These are phyloP conservation scores for Cyberlindnera mycetangii DNA, from an alignment of 805 yeast species.

Conservation along the genomic window DNA sequence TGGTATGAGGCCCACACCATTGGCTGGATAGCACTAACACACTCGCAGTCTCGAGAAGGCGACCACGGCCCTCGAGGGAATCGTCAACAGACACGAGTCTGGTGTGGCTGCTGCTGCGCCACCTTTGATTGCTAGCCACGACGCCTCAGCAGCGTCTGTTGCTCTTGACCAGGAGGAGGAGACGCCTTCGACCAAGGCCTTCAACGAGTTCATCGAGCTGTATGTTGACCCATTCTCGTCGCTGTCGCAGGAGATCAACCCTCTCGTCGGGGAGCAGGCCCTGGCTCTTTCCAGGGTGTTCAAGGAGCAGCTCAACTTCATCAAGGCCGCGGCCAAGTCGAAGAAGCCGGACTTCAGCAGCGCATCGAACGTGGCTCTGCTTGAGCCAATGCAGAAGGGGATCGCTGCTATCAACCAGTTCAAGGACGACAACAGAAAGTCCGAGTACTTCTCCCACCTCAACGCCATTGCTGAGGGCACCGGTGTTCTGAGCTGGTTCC, in stretches of 20 bases:
- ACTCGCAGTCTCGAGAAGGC: slow-evolving; percentile 27
- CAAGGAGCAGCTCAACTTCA: slow-evolving; percentile 51
- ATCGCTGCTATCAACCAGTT: slow-evolving; percentile 56
- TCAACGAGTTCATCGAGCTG: slow-evolving; percentile 50
- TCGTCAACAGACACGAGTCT: slow-evolving; percentile 22
- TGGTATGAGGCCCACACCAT: background rate
- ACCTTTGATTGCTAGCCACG: slow-evolving; percentile 12
- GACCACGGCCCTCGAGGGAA: slow-evolving; percentile 26
- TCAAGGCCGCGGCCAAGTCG: slow-evolving; percentile 56
- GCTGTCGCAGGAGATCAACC: slow-evolving; percentile 51
- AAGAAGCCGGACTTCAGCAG: slow-evolving; percentile 62
- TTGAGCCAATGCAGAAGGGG: slow-evolving; percentile 64
- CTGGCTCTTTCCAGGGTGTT: slow-evolving; percentile 50
- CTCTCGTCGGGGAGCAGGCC: slow-evolving; percentile 57
- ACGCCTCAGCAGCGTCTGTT: slow-evolving; percentile 11
- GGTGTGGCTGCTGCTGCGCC: slow-evolving; percentile 4
- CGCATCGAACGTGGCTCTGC: slow-evolving; percentile 50
- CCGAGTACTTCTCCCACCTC: slow-evolving; percentile 64
- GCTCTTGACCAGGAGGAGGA: slow-evolving; percentile 14
- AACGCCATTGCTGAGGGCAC: slow-evolving; percentile 87
- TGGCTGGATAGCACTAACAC: background rate
- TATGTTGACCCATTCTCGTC: slow-evolving; percentile 59
- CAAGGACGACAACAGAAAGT: slow-evolving; percentile 74
- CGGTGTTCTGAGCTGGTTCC: slow-evolving; percentile 90
- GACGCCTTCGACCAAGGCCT: slow-evolving; percentile 45